phyloP scores from a whole-genome alignment of 176 grass and related monocot genomes.

The Dendrocalamus sinicus region DNA sequence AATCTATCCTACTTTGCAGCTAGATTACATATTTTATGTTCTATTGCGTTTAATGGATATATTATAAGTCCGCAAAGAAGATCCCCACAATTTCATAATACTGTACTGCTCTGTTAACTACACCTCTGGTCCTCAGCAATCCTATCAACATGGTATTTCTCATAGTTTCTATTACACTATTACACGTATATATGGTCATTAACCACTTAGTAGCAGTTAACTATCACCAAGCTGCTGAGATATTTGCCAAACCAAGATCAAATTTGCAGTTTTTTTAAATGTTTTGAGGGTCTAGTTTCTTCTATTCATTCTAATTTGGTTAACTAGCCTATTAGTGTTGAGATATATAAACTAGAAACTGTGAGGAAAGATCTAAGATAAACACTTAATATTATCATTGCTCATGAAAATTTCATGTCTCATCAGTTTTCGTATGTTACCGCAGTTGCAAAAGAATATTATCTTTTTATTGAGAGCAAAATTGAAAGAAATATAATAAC shows the following conservation, averaged over 20 bases:
- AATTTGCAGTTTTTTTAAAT: neutral
- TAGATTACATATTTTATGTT: neutral
- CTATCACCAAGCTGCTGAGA: neutral
- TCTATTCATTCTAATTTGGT: neutral
- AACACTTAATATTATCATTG: neutral
- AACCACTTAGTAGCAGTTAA: neutral
- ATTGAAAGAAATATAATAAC: neutral
- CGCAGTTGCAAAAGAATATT: neutral
- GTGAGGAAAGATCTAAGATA: neutral
- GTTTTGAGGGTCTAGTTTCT: neutral
- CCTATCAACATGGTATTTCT: neutral
- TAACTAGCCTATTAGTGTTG: conserved; percentile 3
- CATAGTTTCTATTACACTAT: conserved; percentile 20
- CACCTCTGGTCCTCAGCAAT: neutral
- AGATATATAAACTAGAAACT: conserved; percentile 9
- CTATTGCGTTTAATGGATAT: neutral
- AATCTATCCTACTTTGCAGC: neutral
- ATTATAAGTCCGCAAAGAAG: conserved; percentile 4
- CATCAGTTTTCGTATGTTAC: conserved; percentile 15
- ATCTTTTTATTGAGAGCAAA: neutral
- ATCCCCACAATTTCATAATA: neutral
- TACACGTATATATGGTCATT: neutral
- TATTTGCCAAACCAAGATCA: neutral
- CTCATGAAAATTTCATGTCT: neutral
- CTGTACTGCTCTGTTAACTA: neutral